Percentiles rank a stretch among this genome's conserved stretches.
These are phyloP conservation scores for Saxophila tyrrhenica DNA, from an alignment of 495 filamentous ascomycete species.

Conservation along the genomic window DNA sequence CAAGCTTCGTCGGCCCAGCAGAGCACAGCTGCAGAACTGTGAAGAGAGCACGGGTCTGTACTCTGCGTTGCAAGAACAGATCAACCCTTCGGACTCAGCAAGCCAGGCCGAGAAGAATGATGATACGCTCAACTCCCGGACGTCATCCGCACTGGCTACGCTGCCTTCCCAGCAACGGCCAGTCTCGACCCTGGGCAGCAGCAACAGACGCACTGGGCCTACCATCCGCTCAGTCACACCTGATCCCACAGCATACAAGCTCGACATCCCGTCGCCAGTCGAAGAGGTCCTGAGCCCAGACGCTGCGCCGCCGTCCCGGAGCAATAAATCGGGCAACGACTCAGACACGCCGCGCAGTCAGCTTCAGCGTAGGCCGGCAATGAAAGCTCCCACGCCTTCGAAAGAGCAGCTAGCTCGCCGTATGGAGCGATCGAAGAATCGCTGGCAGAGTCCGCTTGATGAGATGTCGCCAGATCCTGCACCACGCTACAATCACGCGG, in stretches of 20 bases:
- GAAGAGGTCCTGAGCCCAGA: slow-evolving; percentile 13
- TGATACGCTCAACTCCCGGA: not conserved
- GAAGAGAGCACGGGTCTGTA: slow-evolving; percentile 59
- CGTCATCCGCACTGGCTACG: slow-evolving; percentile 6
- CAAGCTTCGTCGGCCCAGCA: slow-evolving; percentile 10
- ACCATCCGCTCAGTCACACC: slow-evolving; percentile 21
- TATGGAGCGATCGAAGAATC: slow-evolving; percentile 20
- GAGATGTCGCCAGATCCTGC: slow-evolving; percentile 13
- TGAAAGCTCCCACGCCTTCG: slow-evolving; percentile 22
- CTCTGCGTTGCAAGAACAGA: slow-evolving; percentile 59
- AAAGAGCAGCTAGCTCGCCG: slow-evolving; percentile 22
- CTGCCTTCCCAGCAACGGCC: slow-evolving; percentile 15
- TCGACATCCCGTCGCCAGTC: slow-evolving; percentile 12
- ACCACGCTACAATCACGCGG: slow-evolving; percentile 4
- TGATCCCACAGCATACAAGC: slow-evolving; percentile 10
- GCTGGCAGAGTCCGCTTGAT: slow-evolving; percentile 27
- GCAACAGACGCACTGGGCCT: slow-evolving; percentile 1
- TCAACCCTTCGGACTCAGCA: slow-evolving; percentile 26
- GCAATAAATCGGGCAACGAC: not conserved
- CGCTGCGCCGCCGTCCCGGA: not conserved
- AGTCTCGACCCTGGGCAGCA: slow-evolving; percentile 1
- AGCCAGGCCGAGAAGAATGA: not conserved
- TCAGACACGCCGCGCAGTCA: not conserved
- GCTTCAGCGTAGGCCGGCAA: slow-evolving; percentile 5
- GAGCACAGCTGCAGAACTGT: slow-evolving; percentile 31